A percentile compares a stretch with the other conserved stretches of the same genome.
Evolutionary conservation across 2,329 filamentous ascomycete species (phyloP).

Genomic region (Aureobasidium sp.): DNA sequence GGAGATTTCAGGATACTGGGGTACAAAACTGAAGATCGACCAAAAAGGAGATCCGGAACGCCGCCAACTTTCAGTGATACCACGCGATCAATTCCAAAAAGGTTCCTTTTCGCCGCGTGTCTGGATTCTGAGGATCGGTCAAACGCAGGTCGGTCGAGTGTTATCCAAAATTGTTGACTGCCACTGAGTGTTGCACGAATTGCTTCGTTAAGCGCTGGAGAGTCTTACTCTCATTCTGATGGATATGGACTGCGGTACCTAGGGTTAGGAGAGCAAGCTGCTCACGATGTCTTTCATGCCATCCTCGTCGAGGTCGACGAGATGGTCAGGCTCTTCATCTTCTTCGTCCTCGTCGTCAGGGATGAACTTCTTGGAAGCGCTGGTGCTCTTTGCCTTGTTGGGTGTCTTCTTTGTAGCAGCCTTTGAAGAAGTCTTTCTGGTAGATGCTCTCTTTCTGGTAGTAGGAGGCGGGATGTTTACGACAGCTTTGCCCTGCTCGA

Average conservation of each 20-base stretch:
- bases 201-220: background rate
- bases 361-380: background rate
- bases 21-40: slow-evolving; percentile 6
- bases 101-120: slow-evolving; percentile 2
- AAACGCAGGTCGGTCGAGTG: background rate
- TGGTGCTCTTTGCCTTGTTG: background rate
- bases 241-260: background rate
- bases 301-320: background rate
- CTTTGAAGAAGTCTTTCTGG: slow-evolving; percentile 5
- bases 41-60: slow-evolving; percentile 6
- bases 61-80: background rate
- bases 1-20: slow-evolving; percentile 5
- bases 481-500: background rate
- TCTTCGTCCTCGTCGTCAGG: background rate
- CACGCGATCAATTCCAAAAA: background rate
- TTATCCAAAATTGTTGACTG: background rate
- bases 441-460: background rate
- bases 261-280: background rate
- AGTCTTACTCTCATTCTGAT: background rate
- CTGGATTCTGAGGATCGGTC: background rate
- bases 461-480: background rate
- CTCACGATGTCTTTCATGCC: background rate
- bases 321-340: background rate
- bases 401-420: background rate
- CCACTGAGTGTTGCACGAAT: background rate